Conservation (phyloP, 2,329 filamentous ascomycete genomes). For the Cytospora piceae region DNA sequence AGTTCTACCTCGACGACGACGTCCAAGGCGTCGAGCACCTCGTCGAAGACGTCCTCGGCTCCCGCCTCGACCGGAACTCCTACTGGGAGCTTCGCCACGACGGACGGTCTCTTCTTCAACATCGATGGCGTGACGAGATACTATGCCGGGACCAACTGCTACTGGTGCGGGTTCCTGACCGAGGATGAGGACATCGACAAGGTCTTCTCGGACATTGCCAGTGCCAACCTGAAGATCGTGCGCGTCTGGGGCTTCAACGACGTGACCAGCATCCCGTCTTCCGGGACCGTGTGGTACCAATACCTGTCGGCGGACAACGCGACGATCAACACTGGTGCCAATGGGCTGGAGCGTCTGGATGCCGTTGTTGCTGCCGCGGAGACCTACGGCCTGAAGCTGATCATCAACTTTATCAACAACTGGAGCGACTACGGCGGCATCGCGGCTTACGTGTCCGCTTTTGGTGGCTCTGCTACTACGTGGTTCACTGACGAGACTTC, state of each 20-base stretch:
- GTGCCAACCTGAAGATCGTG: slow-evolving; percentile 51
- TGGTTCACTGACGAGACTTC: slow-evolving; percentile 61
- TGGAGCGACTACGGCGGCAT: slow-evolving; percentile 72
- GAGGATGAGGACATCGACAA: slow-evolving; percentile 49
- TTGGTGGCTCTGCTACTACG: slow-evolving; percentile 54
- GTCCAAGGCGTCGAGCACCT: slow-evolving; percentile 7
- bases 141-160: slow-evolving; percentile 57
- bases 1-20: slow-evolving; percentile 22
- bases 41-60: slow-evolving; percentile 19
- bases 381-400: slow-evolving; percentile 62
- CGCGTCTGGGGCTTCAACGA: slow-evolving; percentile 68
- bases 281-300: slow-evolving; percentile 54
- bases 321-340: slow-evolving; percentile 63
- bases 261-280: slow-evolving; percentile 46
- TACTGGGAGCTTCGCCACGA: slow-evolving; percentile 32
- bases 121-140: slow-evolving; percentile 49
- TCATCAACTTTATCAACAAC: slow-evolving; percentile 70
- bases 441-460: slow-evolving; percentile 60
- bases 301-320: slow-evolving; percentile 51
- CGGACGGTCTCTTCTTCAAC: slow-evolving; percentile 40
- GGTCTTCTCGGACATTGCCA: slow-evolving; percentile 43
- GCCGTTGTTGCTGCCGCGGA: slow-evolving; percentile 65
- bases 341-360: slow-evolving; percentile 67
- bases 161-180: slow-evolving; percentile 56
- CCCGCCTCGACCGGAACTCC: slow-evolving; percentile 25